Conservation (phyloP, 2,329 filamentous ascomycete species). For the Penicillium frequentans region DNA sequence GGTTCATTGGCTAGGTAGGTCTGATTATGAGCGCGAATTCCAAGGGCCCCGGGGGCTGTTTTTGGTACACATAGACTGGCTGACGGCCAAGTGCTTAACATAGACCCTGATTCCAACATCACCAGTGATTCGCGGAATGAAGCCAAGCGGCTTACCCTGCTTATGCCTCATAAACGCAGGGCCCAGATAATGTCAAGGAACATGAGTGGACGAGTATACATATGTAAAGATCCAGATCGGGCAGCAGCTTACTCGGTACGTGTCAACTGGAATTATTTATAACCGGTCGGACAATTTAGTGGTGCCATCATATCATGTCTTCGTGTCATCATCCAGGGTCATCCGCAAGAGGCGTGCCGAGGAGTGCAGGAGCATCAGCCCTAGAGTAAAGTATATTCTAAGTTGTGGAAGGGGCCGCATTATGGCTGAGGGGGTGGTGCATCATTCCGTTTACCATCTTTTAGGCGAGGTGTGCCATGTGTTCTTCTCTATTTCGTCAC, state of each 20-base stretch:
- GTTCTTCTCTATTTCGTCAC: not conserved
- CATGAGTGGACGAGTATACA: not conserved
- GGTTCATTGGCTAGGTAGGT: too few species aligned
- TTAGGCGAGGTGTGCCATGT: not conserved
- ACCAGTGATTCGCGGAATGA: too few species aligned
- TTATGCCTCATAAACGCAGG: not conserved
- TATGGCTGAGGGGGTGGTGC: not conserved
- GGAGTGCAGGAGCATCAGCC: not conserved
- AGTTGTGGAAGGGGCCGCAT: not conserved
- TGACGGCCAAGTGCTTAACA: too few species aligned
- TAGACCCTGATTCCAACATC: too few species aligned
- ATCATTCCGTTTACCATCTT: not conserved
- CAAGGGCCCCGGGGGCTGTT: too few species aligned
- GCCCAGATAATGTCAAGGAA: not conserved
- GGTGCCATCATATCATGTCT: not conserved
- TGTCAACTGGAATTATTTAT: not conserved
- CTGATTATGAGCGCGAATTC: too few species aligned
- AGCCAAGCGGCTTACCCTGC: too few species aligned
- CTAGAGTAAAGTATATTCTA: not conserved
- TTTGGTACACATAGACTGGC: too few species aligned
- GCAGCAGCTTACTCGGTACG: not conserved
- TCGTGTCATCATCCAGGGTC: conserved; percentile 2
- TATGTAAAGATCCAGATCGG: not conserved
- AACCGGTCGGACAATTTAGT: conserved; percentile 1
- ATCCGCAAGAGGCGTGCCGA: not conserved